Percentiles rank a stretch among this genome's conserved stretches.
phyloP scores from a whole-genome alignment of 805 yeast genomes.

The Teunomyces lycoperdinae region DNA sequence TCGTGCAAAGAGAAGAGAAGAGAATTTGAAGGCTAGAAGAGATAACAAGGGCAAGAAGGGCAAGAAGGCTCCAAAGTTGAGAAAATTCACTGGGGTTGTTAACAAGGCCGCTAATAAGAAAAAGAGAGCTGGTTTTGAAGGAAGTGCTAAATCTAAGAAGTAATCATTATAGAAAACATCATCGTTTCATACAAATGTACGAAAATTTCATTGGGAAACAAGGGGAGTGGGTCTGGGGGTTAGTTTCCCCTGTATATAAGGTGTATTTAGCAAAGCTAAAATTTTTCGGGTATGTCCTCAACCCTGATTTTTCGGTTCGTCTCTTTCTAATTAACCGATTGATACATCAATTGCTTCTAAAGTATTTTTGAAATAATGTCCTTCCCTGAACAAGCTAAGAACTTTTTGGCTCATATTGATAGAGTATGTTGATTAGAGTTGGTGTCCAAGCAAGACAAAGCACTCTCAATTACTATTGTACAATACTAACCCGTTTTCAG shows the following conservation, averaged over 20 bases:
- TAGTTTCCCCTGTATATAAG: constrained; percentile 1
- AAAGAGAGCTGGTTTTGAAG: constrained; percentile 90
- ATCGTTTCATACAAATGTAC: neutral
- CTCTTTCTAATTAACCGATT: neutral
- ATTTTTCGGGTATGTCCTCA: constrained; percentile 1
- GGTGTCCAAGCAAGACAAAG: neutral
- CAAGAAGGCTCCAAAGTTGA: constrained; percentile 68
- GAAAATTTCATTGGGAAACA: neutral
- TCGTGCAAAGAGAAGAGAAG: constrained; percentile 85
- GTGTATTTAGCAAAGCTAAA: neutral
- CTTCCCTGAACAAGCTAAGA: constrained; percentile 44
- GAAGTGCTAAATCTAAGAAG: constrained; percentile 49
- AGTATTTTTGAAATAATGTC: constrained; percentile 34
- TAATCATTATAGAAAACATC: constrained; percentile 12
- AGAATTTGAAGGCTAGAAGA: constrained; percentile 78
- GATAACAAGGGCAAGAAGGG: constrained; percentile 82
- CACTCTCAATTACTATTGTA: neutral
- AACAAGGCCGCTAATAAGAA: constrained; percentile 43
- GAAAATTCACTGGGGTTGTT: constrained; percentile 57
- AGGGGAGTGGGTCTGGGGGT: neutral
- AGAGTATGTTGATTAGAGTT: constrained; percentile 32
- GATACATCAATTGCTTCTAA: neutral
- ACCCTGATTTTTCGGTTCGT: neutral
- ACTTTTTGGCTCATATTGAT: constrained; percentile 47
- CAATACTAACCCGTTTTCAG: constrained; percentile 20